phyloP scores from a whole-genome alignment of 257 asterid genomes.

The Penstemon davidsonii region DNA sequence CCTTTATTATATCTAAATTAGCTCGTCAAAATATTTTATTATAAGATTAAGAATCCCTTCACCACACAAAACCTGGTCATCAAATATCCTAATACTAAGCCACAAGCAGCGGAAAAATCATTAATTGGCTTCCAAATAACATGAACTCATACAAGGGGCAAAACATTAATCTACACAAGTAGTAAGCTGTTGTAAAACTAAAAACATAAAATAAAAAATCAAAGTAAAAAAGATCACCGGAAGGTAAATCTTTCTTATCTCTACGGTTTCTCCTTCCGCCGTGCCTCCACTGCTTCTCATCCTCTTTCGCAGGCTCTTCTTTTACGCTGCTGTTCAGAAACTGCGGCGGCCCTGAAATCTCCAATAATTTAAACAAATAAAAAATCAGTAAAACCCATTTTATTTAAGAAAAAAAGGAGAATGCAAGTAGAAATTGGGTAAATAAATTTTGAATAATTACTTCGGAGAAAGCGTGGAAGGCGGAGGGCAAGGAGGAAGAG shows the following conservation, averaged over 20 bases:
- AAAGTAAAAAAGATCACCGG: constrained; percentile 44
- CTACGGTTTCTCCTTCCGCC: constrained; percentile 58
- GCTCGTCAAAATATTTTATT: not conserved
- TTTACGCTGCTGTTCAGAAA: constrained; percentile 68
- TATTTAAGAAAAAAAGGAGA: not conserved
- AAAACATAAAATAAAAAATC: no score
- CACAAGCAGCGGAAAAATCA: constrained; percentile 4
- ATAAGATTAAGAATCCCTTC: not conserved
- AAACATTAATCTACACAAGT: no score
- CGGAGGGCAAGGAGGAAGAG: constrained; percentile 80
- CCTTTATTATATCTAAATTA: not conserved
- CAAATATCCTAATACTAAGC: not conserved
- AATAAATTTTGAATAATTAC: constrained; percentile 34
- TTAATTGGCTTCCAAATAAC: not conserved
- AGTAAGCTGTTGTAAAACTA: no score
- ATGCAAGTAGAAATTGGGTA: no score
- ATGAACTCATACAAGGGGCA: not conserved
- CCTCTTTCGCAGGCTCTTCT: constrained; percentile 55
- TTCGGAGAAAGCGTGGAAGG: constrained; percentile 83
- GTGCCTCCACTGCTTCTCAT: constrained; percentile 55
- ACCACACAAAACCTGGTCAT: constrained; percentile 5
- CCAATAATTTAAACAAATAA: constrained; percentile 10
- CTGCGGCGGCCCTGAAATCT: constrained; percentile 93
- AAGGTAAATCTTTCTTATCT: constrained; percentile 70
- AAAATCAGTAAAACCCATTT: constrained; percentile 27